Conservation (phyloP, 2,329 filamentous ascomycete species). For the Aspergillus novoparasiticus region DNA sequence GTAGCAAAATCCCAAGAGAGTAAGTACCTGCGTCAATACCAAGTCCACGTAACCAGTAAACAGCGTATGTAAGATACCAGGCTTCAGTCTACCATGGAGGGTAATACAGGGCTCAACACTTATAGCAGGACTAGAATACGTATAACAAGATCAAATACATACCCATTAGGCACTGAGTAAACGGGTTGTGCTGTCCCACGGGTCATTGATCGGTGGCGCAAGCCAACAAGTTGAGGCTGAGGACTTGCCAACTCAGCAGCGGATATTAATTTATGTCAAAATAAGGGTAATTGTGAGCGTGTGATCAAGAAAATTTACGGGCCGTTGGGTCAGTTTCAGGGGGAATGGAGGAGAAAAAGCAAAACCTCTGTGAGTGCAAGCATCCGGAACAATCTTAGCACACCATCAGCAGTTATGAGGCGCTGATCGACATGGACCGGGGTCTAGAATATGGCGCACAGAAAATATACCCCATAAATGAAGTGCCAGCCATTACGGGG, state of each 20-base stretch:
- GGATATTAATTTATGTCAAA: conserved; percentile 26
- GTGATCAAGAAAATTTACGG: conserved; percentile 35
- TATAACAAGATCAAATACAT: background rate
- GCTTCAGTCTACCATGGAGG: background rate
- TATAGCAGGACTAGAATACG: background rate
- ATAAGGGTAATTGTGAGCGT: conserved; percentile 31
- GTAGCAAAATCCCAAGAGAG: background rate
- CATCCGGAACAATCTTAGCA: conserved; percentile 2
- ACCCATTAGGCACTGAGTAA: background rate
- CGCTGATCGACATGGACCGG: conserved; percentile 13
- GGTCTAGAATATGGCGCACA: background rate
- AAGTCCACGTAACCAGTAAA: background rate
- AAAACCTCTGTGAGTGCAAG: background rate
- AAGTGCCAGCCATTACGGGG: background rate
- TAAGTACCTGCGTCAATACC: conserved; percentile 3
- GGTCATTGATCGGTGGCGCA: background rate
- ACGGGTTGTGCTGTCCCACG: background rate
- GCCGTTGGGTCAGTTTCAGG: conserved; percentile 23
- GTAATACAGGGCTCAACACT: background rate
- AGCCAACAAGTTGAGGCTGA: conserved; percentile 24
- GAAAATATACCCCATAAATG: background rate
- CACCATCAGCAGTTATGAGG: conserved; percentile 1
- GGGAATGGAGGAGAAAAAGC: conserved; percentile 5
- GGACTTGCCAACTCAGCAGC: conserved; percentile 34
- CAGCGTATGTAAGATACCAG: conserved; percentile 4